These are phyloP conservation scores for Allium fistulosum DNA, from an alignment of 106 monocot species.

Conservation along the genomic window DNA sequence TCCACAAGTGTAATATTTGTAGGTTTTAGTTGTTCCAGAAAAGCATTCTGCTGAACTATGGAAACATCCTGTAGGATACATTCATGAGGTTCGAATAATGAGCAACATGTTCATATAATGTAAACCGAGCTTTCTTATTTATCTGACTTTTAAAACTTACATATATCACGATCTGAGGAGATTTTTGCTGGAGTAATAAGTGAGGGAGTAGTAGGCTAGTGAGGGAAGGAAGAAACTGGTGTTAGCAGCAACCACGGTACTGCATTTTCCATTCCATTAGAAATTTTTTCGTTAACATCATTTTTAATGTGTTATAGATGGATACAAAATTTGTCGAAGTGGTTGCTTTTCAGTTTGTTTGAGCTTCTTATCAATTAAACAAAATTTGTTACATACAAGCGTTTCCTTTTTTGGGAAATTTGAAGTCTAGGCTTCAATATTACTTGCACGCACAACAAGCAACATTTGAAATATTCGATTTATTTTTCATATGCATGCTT, in stretches of 20 bases:
- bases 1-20: too few relatives aligned
- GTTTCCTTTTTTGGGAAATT: too few relatives aligned
- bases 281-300: too few relatives aligned
- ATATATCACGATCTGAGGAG: conserved; percentile 56
- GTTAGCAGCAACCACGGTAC: conserved; percentile 42
- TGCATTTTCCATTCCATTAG: not conserved
- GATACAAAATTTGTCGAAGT: conserved; percentile 77
- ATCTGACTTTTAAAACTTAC: not conserved
- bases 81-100: conserved; percentile 46
- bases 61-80: conserved; percentile 90
- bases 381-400: too few relatives aligned
- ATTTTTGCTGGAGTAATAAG: conserved; percentile 75
- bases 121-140: not conserved
- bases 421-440: not conserved
- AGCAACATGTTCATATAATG: not conserved
- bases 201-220: too few relatives aligned
- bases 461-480: conserved; percentile 79
- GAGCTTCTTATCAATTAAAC: not conserved
- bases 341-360: conserved; percentile 68
- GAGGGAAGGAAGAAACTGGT: conserved; percentile 94
- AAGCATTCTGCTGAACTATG: conserved; percentile 46
- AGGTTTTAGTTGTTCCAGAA: conserved; percentile 94
- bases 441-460: conserved; percentile 65
- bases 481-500: conserved; percentile 94
- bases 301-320: conserved; percentile 37